These are phyloP conservation scores for Zymoseptoria crescenta DNA, from an alignment of 2,329 filamentous ascomycete species.

Conservation along the genomic window DNA sequence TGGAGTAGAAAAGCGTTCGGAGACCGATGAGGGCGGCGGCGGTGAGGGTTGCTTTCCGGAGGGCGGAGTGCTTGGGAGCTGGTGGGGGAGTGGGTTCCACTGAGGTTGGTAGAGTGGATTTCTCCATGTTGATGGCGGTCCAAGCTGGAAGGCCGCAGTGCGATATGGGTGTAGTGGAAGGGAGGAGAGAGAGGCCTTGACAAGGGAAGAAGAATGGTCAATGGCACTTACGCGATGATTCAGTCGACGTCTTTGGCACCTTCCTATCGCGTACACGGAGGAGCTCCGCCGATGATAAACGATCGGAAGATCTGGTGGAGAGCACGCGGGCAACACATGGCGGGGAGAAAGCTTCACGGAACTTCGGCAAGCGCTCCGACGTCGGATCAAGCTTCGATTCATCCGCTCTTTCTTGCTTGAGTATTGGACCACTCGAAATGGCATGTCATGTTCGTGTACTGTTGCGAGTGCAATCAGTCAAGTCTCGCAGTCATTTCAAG, in stretches of 20 bases:
- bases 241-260: not conserved
- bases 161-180: not conserved
- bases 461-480: too few species aligned
- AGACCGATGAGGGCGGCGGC: not conserved
- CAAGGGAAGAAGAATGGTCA: not conserved
- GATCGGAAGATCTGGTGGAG: not conserved
- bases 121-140: not conserved
- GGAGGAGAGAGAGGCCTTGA: not conserved
- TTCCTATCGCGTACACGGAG: not conserved
- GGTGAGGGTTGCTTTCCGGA: not conserved
- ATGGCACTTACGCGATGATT: not conserved
- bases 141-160: not conserved
- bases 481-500: too few species aligned
- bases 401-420: too few species aligned
- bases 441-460: too few species aligned
- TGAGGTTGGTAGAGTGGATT: not conserved
- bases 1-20: not conserved
- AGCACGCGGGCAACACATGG: not conserved
- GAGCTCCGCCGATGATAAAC: not conserved
- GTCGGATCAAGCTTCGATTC: not conserved
- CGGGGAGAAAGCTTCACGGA: too few species aligned
- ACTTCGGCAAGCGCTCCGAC: not conserved
- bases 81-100: not conserved
- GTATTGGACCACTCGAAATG: too few species aligned
- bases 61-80: not conserved